phyloP scores from a whole-genome alignment of 306 rosid species.

The Ormosia emarginata region DNA sequence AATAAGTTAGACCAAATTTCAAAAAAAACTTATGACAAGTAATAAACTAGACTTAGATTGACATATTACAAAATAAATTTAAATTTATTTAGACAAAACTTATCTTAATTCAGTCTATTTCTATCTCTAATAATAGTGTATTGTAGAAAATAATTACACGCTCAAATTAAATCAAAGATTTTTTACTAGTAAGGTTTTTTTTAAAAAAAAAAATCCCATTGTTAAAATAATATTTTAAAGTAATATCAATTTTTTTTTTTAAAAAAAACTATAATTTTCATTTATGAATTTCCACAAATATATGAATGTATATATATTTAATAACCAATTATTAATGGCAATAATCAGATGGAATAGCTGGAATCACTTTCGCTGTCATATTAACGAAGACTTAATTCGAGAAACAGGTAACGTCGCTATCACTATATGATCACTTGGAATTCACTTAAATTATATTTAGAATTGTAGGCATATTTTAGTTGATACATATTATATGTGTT shows the following conservation, averaged over 20 bases:
- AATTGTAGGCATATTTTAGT: background rate
- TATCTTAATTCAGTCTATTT: too few species aligned
- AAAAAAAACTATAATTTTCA: background rate
- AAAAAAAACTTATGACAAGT: too few species aligned
- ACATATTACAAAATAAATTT: too few species aligned
- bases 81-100: too few species aligned
- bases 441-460: background rate
- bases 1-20: too few species aligned
- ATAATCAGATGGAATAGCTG: slow-evolving; percentile 64
- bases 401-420: slow-evolving; percentile 54
- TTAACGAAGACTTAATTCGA: slow-evolving; percentile 50
- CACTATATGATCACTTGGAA: background rate
- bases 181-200: background rate
- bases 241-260: background rate
- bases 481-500: background rate
- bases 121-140: too few species aligned
- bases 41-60: accelerated
- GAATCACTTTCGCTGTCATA: slow-evolving; percentile 65
- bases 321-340: background rate
- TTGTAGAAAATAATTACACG: too few species aligned
- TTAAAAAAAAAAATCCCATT: too few species aligned
- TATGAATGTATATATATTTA: background rate
- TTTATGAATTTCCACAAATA: background rate
- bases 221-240: background rate
- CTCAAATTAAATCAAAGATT: background rate